Percentiles rank a stretch among this genome's conserved stretches.
These are phyloP conservation scores for Sugiyamaella castrensis DNA, from an alignment of 1,139 yeast species.

Conservation along the genomic window DNA sequence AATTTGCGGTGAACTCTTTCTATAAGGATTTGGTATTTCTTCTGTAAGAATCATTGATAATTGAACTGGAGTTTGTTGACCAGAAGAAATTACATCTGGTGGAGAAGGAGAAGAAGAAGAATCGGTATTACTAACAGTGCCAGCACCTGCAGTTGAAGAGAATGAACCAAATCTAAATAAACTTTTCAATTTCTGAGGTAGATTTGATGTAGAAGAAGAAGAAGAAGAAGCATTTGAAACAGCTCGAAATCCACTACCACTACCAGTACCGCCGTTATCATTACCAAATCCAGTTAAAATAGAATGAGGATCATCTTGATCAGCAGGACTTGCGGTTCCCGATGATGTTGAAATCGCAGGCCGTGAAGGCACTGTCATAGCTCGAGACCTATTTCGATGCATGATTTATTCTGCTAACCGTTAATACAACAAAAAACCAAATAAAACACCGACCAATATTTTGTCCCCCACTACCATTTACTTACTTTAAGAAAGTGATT, in stretches of 20 bases:
- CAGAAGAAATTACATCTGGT: slow-evolving; percentile 3
- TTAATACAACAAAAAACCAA: not conserved
- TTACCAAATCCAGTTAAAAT: not conserved
- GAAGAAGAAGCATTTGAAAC: slow-evolving; percentile 7
- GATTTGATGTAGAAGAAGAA: slow-evolving; percentile 3
- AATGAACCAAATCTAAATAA: slow-evolving; percentile 31
- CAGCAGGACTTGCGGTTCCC: not conserved
- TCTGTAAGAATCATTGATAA: not conserved
- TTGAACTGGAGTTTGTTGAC: not conserved
- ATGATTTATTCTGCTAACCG: not conserved
- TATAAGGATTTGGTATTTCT: not conserved
- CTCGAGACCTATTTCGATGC: slow-evolving; percentile 20
- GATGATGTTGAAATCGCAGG: slow-evolving; percentile 1
- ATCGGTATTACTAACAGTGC: not conserved
- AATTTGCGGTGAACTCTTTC: too few relatives aligned
- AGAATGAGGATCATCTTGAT: too few relatives aligned
- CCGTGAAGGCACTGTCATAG: slow-evolving; percentile 24
- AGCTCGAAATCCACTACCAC: slow-evolving; percentile 1
- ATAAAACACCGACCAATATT: too few relatives aligned
- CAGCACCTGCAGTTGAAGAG: slow-evolving; percentile 4
- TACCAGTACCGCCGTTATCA: not conserved
- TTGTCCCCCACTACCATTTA: too few relatives aligned
- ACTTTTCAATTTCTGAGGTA: slow-evolving; percentile 30
- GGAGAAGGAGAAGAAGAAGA: slow-evolving; percentile 14
- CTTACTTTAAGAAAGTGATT: too few relatives aligned